Base-by-base conservation (phyloP, 2,329 filamentous ascomycete species). In the Pyricularia sp. region DNA sequence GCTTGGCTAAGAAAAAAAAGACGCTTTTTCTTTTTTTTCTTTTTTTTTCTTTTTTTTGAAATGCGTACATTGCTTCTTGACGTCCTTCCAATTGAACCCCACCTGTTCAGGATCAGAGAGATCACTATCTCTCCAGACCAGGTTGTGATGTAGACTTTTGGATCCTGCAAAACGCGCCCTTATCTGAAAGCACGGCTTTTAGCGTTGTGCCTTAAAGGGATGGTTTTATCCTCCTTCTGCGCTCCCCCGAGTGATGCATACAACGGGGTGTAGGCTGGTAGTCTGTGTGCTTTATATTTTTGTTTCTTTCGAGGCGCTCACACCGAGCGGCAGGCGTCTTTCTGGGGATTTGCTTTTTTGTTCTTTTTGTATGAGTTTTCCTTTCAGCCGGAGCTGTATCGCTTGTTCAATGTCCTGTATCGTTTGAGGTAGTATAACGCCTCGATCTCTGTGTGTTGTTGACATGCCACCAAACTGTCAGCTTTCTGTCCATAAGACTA, bases 391-490 rank as follows among this genome's bases (percentile, higher is more conserved):
- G 76, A 79, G 71, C 88, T 85, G 80, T 97, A 97, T 76, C 92
- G 85, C 81, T 95, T 90, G 75, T 90, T 89, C 75, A 97, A 81
- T 30, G 92, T 88, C 73, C 94, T 90, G 81, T 97, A 97, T 77
- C 92, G 87, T 83, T 96, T 97, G 75, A 97, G 83, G 81, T 95
- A 97, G 79, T 97, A 97, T 92, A 98, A 78, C 23, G 93, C 90
- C 81, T 97, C 94, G 70, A 98, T 92, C 78, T 97, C 94, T 95
- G 72, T 9, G n/a, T n/a, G n/a, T 20, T 50, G 6, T 30, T 30
- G 28, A 30, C 6, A 30, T 30, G 28, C 28, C 28, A 30, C 28
- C 28, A 42, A 36, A 58, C 12, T 66, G 68, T 70, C 33, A 72
- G 67, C 17, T 64, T 36, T 36, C 4, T 3, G 12, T 17, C 12